Conservation (phyloP, 129 eudicot species). For the Lonicera japonica region DNA sequence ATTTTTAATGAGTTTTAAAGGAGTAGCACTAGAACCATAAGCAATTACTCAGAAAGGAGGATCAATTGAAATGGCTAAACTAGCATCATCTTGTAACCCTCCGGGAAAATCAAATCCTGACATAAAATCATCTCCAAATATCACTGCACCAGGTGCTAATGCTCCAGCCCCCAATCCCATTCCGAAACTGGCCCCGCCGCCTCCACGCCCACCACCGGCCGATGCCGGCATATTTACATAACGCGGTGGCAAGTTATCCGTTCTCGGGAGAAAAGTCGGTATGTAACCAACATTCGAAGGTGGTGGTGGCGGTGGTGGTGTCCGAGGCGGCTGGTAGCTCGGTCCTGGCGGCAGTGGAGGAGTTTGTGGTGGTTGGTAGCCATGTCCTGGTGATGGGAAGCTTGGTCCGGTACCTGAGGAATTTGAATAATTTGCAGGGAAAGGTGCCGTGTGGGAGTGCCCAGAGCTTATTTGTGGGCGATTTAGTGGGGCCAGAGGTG, state of each 20-base stretch:
- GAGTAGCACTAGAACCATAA: neutral
- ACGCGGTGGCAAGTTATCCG: constrained; percentile 28
- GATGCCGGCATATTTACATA: constrained; percentile 68
- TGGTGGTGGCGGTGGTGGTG: constrained; percentile 50
- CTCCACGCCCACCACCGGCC: constrained; percentile 45
- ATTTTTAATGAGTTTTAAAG: too few relatives aligned
- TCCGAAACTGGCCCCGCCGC: constrained; percentile 60
- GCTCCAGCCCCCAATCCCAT: constrained; percentile 92
- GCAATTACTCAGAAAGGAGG: constrained; percentile 52
- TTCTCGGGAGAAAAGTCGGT: constrained; percentile 43
- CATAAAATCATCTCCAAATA: constrained; percentile 79
- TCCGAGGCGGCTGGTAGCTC: constrained; percentile 27
- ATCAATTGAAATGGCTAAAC: constrained; percentile 45
- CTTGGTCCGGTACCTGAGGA: constrained; percentile 12
- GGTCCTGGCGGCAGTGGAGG: constrained; percentile 25
- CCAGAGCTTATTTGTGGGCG: constrained; percentile 25
- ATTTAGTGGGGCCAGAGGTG: constrained; percentile 18
- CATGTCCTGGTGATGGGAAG: constrained; percentile 12
- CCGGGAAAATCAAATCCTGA: constrained; percentile 68
- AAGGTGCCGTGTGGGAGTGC: constrained; percentile 19
- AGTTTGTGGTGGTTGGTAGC: constrained; percentile 29
- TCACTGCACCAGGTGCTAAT: constrained; percentile 81
- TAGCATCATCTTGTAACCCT: constrained; percentile 28
- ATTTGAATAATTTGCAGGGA: constrained; percentile 21
- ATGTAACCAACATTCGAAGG: constrained; percentile 56